These are phyloP conservation scores for Phanerochaete carnosa DNA, from an alignment of 768 basidiomycete genomes.

Conservation along the genomic window DNA sequence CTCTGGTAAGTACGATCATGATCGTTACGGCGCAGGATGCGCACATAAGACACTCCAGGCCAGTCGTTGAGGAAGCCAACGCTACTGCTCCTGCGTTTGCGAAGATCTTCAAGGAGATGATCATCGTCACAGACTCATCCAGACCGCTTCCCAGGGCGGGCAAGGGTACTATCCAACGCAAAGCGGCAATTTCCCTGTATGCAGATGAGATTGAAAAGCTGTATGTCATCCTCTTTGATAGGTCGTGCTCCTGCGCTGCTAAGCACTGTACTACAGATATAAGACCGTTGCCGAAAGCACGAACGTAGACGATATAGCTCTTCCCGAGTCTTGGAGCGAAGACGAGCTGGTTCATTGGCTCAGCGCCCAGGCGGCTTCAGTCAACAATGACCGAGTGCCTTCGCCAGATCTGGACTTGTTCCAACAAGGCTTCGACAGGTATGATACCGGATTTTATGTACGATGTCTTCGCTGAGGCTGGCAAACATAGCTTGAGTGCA, in stretches of 20 bases:
- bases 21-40: not conserved
- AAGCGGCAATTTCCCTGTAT: conserved; percentile 4
- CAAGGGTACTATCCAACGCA: conserved; percentile 14
- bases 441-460: not conserved
- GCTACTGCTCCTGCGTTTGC: conserved; percentile 25
- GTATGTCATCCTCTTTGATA: conserved; percentile 2
- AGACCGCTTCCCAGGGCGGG: conserved; percentile 11
- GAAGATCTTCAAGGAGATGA: conserved; percentile 28
- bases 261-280: conserved; percentile 8
- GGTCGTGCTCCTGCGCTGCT: not conserved
- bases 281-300: conserved; percentile 9
- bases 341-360: conserved; percentile 11
- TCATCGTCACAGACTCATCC: conserved; percentile 6
- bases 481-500: conserved; percentile 7
- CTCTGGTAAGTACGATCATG: conserved; percentile 8
- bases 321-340: conserved; percentile 9
- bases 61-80: conserved; percentile 23
- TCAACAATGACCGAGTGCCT: conserved; percentile 6
- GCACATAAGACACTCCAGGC: conserved; percentile 14
- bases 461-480: not conserved
- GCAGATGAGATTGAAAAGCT: conserved; percentile 10
- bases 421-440: conserved; percentile 13
- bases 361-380: conserved; percentile 3
- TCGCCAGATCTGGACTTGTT: conserved; percentile 6
- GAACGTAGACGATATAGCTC: not conserved